Conservation (phyloP, 2,329 filamentous ascomycete species). For the Aureobasidium sp. region DNA sequence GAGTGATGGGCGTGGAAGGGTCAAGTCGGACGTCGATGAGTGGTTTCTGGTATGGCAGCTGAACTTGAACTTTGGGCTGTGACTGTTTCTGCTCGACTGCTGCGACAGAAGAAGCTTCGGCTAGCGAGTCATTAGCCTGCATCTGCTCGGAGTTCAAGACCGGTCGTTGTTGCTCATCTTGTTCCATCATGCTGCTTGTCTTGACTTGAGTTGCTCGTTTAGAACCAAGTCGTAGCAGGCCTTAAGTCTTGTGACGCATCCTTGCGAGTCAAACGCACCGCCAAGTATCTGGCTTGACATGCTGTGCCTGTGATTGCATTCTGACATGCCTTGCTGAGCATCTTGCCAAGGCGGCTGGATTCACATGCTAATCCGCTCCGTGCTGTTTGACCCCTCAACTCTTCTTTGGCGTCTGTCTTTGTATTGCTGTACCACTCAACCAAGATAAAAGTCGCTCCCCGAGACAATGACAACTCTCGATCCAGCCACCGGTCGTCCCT, state of each 20-base stretch:
- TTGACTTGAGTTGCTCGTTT: not conserved
- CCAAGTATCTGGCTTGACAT: not conserved
- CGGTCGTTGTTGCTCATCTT: not conserved
- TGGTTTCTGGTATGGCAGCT: not conserved
- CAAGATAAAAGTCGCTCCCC: not conserved
- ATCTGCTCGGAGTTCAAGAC: not conserved
- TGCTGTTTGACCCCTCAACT: not conserved
- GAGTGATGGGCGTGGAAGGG: not conserved
- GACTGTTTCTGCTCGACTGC: not conserved
- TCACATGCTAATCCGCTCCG: not conserved
- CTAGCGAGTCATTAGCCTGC: not conserved
- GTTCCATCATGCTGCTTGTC: not conserved
- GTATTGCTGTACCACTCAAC: not conserved
- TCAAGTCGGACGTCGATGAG: not conserved
- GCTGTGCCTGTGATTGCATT: not conserved
- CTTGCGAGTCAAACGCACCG: too few relatives aligned
- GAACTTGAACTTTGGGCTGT: not conserved
- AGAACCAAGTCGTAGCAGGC: not conserved
- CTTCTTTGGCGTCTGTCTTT: not conserved
- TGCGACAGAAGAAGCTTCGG: not conserved
- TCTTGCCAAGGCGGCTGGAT: not conserved
- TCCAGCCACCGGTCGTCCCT: conserved; percentile 58
- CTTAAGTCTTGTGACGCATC: not conserved
- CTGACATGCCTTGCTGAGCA: not conserved
- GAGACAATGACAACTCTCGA: conserved; percentile 55